Base-by-base conservation (phyloP, 2,329 filamentous ascomycete species). In the Ascochyta lentis region DNA sequence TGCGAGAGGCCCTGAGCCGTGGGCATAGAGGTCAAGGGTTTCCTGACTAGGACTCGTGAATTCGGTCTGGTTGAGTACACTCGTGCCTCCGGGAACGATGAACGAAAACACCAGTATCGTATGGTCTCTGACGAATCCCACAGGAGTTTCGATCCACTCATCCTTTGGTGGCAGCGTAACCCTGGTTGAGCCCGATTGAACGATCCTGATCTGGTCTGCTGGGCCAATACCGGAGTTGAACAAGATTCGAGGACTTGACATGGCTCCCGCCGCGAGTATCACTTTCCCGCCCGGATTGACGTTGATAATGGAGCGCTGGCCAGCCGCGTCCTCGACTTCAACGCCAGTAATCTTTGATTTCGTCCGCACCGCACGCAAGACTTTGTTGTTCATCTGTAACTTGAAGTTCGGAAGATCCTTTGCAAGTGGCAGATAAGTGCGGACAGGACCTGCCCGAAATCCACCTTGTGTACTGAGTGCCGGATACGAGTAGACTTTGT, bases 1-100 rank as follows among this genome's bases (percentile, higher is more conserved):
- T 1, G 77, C 68, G 29, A 81, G 66, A 4, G 78, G 71, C 22
- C 79, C 79, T 1, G 63, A 49, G n/a, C 59, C 64, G 13, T 61
- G 46, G 5, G 46, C 49, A 40, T 60, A 68, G 12, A 66, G 56
- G 15, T 54, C 50, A 12, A 63, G 53, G 4, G 58, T 54, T 4
- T 50, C 42, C n/a, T 59, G 37, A n/a, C 48, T 50, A 10, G 64
- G 64, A n/a, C 43, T 53, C 24, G 50, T 50, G 48, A 60, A 59
- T 19, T 53, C 58, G 13, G 44, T 46, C 3, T 49, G 31, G 19
- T 43, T 48, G 10, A 68, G 37, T 31, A 61, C 54, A 8, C 50
- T 53, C 42, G 60, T 61, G 13, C 43, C 40, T 10, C 48, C 43
- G 4, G 49, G 61, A 34, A 62, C 57, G 13, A 58, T 56, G 54